phyloP scores from a whole-genome alignment of 1,139 yeast species.

The Scheffersomyces cryptocercus region DNA sequence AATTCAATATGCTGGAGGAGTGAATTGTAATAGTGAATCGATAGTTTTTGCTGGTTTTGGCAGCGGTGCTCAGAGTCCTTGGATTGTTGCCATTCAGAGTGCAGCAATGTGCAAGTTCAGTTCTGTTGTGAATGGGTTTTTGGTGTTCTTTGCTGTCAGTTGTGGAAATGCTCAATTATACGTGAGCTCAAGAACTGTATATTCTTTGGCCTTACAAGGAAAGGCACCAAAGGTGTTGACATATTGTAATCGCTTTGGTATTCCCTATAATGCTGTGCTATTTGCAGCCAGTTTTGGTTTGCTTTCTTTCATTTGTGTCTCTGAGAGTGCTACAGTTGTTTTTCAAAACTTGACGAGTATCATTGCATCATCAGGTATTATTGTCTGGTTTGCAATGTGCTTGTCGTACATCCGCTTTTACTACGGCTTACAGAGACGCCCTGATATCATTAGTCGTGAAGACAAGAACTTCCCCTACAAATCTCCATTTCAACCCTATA shows the following conservation, averaged over 20 bases:
- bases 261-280: constrained; percentile 71
- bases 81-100: constrained; percentile 77
- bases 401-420: constrained; percentile 70
- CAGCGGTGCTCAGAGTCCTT: constrained; percentile 71
- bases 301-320: constrained; percentile 60
- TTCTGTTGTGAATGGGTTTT: constrained; percentile 62
- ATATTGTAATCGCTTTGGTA: constrained; percentile 62
- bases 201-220: constrained; percentile 70
- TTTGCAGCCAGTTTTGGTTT: constrained; percentile 62
- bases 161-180: constrained; percentile 79
- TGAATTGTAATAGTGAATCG: constrained; percentile 33
- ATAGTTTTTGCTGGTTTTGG: constrained; percentile 49
- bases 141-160: constrained; percentile 73
- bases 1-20: constrained; percentile 42
- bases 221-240: constrained; percentile 66
- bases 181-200: constrained; percentile 76
- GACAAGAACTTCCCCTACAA: constrained; percentile 73
- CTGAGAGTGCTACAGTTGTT: constrained; percentile 60
- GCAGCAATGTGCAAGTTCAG: constrained; percentile 66
- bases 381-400: constrained; percentile 85
- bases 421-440: constrained; percentile 64
- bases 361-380: constrained; percentile 68
- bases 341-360: constrained; percentile 66
- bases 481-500: constrained; percentile 76
- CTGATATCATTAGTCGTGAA: constrained; percentile 63